Evolutionary conservation across 495 filamentous ascomycete genomes (phyloP).

Genomic region (Jackrogersella minutella): DNA sequence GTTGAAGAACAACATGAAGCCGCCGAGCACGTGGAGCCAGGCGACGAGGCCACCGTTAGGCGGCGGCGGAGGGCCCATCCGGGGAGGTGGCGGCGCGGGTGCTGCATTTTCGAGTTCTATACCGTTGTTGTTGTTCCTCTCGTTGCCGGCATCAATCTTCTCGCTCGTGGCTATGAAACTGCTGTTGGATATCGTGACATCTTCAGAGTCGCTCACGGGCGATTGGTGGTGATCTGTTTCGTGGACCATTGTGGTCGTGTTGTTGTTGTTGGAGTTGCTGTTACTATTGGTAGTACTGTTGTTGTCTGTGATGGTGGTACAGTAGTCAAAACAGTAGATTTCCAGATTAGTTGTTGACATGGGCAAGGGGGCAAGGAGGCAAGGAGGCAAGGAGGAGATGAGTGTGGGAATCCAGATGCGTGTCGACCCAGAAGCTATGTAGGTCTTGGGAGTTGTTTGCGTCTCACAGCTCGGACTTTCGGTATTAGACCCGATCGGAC

Average conservation of each 20-base stretch:
- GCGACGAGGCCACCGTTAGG: slow-evolving; percentile 59
- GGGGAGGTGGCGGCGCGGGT: slow-evolving; percentile 6
- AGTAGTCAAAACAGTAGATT: background rate
- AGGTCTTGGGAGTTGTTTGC: slow-evolving; percentile 1
- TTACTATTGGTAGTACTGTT: background rate
- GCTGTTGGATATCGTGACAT: slow-evolving; percentile 26
- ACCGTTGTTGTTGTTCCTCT: background rate
- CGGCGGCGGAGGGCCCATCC: slow-evolving; percentile 24
- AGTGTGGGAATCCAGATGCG: slow-evolving; percentile 6
- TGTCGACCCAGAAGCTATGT: slow-evolving; percentile 6
- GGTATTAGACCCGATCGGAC: slow-evolving; percentile 16
- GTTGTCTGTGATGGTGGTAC: background rate
- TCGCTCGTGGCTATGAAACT: slow-evolving; percentile 22
- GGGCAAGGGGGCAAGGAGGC: background rate
- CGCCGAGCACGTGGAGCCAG: slow-evolving; percentile 61
- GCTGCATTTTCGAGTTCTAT: slow-evolving; percentile 11
- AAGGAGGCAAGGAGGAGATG: slow-evolving; percentile 2
- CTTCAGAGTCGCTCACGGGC: slow-evolving; percentile 32
- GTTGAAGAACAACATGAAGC: slow-evolving; percentile 64
- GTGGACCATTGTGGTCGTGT: slow-evolving; percentile 11
- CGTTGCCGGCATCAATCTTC: slow-evolving; percentile 12
- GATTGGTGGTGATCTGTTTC: slow-evolving; percentile 3
- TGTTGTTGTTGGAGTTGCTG: background rate
- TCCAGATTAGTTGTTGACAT: background rate
- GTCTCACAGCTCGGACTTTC: slow-evolving; percentile 24